Conservation (phyloP, 2,329 filamentous ascomycete genomes). For the Shiraia bambusicola region DNA sequence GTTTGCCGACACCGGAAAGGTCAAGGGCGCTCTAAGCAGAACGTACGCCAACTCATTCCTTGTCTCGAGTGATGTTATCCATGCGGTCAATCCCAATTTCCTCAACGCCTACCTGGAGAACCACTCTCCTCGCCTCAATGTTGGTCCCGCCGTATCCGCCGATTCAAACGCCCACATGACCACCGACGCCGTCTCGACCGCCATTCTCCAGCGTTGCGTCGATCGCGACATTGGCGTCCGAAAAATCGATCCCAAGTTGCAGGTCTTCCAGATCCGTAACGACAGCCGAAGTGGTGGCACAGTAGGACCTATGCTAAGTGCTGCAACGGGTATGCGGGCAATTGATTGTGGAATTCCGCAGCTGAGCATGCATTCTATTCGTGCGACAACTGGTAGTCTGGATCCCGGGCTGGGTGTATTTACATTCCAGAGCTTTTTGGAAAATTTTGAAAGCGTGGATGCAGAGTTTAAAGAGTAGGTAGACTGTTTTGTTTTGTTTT, state of each 20-base stretch:
- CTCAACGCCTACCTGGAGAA: slow-evolving; percentile 76
- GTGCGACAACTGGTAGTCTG: slow-evolving; percentile 80
- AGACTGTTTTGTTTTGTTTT: too few species aligned
- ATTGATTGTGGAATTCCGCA: slow-evolving; percentile 90
- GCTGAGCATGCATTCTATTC: slow-evolving; percentile 89
- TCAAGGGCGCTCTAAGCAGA: slow-evolving; percentile 65
- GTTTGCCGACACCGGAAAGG: slow-evolving; percentile 50
- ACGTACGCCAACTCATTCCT: slow-evolving; percentile 93
- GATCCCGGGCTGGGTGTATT: slow-evolving; percentile 88
- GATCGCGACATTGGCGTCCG: slow-evolving; percentile 55
- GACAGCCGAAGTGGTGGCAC: slow-evolving; percentile 88
- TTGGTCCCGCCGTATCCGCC: slow-evolving; percentile 75
- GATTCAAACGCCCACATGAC: slow-evolving; percentile 97
- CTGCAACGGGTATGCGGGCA: slow-evolving; percentile 75
- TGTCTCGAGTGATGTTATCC: slow-evolving; percentile 87
- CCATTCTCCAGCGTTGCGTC: slow-evolving; percentile 76
- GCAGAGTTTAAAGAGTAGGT: slow-evolving; percentile 63
- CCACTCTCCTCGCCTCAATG: slow-evolving; percentile 85
- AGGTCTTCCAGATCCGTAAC: slow-evolving; percentile 94
- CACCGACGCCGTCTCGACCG: slow-evolving; percentile 82
- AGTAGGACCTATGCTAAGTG: slow-evolving; percentile 87
- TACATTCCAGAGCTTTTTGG: slow-evolving; percentile 86
- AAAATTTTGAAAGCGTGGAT: slow-evolving; percentile 83
- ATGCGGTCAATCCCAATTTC: slow-evolving; percentile 96
- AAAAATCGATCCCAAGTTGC: slow-evolving; percentile 60